Base-by-base conservation (phyloP, 306 rosid genomes). In the Carpinus viminea region DNA sequence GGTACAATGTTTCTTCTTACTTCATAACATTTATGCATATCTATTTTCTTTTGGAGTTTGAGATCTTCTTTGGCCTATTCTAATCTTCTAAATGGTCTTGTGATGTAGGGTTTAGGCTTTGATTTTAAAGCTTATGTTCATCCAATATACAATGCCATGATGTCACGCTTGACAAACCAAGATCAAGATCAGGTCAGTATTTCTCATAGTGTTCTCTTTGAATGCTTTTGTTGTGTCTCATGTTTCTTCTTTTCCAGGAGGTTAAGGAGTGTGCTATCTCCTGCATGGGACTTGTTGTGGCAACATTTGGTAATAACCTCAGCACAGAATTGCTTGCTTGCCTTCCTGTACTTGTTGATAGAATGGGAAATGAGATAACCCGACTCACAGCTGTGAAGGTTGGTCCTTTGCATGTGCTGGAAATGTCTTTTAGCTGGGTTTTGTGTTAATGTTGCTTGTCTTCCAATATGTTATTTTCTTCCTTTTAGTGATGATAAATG, bases 351-450 rank as follows among this genome's bases (percentile, higher is more conserved):
- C 97, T 96, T 82, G 98, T 96, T 80, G 98, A 96, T 89, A 88
- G 99, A 79, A 96, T 96, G 99, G 99, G 99, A 68, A 96, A 96
- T 82, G 99, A 96, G 89, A 93, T 96, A 79, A 96, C 99, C 76
- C 89, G 99, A 21, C 97, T 96, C 76, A 96, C 99, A 57, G 98
- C 99, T 64, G 99, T 96, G 76, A 96, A 96, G 98, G 99, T 96
- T 83, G 69, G 83, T 79, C 24, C 15, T 75, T 74, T 79, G 62
- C 61, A 64, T 56, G 36, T 82, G 31, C 74, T 77, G 13, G 6
- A 20, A 12, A 60, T 28, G 48, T 13, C 43, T 47, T 7, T 51
- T 36, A 45, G 48, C 41, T 52, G 53, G 74, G 66, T 45, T 80
- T 52, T 31, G 52, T 62, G 68, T n/a, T 28, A 46, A 36, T 6